Percentiles rank a stretch among this genome's conserved stretches.
Conservation (phyloP, 1,139 yeast genomes). For the Geotrichum cucujoidarum region DNA sequence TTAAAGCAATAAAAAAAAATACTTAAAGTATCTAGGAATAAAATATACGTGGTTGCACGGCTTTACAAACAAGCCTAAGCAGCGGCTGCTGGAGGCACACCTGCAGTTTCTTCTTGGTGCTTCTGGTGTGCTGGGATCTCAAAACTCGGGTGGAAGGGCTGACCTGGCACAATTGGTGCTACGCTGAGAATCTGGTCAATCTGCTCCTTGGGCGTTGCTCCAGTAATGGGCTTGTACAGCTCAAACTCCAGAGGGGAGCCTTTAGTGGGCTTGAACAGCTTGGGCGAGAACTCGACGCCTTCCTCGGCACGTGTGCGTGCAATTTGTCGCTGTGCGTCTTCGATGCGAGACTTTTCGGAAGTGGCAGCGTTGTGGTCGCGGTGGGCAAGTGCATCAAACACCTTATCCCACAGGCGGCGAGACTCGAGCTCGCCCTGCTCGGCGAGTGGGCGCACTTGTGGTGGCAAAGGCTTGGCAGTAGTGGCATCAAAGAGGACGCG, state of each 20-base stretch:
- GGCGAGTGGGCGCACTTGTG: conserved; percentile 67
- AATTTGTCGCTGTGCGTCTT: conserved; percentile 68
- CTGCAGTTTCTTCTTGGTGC: too few relatives aligned
- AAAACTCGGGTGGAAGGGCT: conserved; percentile 55
- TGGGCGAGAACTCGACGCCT: conserved; percentile 77
- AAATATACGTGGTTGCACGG: not conserved
- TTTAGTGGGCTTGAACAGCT: conserved; percentile 51
- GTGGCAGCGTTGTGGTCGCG: conserved; percentile 83
- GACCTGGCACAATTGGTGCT: conserved; percentile 75
- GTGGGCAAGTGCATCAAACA: conserved; percentile 66
- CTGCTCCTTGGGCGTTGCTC: conserved; percentile 46
- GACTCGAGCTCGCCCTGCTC: conserved; percentile 84
- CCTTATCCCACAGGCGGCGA: conserved; percentile 74
- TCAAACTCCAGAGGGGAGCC: conserved; percentile 49
- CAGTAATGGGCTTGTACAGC: conserved; percentile 55
- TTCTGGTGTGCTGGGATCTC: conserved; percentile 65
- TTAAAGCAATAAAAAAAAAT: not conserved
- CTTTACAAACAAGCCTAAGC: not conserved
- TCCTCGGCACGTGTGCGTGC: conserved; percentile 73
- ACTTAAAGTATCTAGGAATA: too few relatives aligned
- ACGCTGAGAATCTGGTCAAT: conserved; percentile 53
- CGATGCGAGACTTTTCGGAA: conserved; percentile 78
- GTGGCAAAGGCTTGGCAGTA: conserved; percentile 49
- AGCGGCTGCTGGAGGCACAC: too few relatives aligned
- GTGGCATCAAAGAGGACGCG: conserved; percentile 60